phyloP scores from a whole-genome alignment of 2,329 filamentous ascomycete species.

The Pseudogymnoascus sp. region DNA sequence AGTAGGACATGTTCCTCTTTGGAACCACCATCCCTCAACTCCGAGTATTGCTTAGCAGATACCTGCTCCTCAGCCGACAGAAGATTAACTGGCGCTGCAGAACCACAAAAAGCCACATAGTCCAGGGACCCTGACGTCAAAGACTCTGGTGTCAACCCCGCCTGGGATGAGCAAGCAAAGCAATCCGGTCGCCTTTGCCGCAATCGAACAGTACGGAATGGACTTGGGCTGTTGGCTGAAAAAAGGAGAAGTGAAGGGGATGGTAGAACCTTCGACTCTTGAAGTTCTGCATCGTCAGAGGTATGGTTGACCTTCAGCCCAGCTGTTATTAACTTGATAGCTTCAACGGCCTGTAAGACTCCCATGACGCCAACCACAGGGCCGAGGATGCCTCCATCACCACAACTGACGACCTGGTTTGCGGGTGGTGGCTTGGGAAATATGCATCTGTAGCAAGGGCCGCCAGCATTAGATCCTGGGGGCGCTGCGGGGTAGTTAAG shows the following conservation, averaged over 20 bases:
- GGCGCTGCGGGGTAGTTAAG: slow-evolving; percentile 71
- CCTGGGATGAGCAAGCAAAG: slow-evolving; percentile 63
- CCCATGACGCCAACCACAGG: slow-evolving; percentile 93
- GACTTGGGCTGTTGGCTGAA: slow-evolving; percentile 43
- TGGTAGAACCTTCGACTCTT: slow-evolving; percentile 14
- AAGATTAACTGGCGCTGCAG: slow-evolving; percentile 44
- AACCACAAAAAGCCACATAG: slow-evolving; percentile 81
- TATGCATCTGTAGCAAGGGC: slow-evolving; percentile 89
- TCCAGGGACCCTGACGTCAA: slow-evolving; percentile 63
- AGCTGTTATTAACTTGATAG: slow-evolving; percentile 69
- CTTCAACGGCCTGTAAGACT: slow-evolving; percentile 81
- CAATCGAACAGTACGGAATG: slow-evolving; percentile 71
- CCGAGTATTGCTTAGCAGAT: slow-evolving; percentile 51
- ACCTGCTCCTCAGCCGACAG: slow-evolving; percentile 62
- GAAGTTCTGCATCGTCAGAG: slow-evolving; percentile 9
- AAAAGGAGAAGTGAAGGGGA: slow-evolving; percentile 37
- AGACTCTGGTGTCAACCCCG: slow-evolving; percentile 55
- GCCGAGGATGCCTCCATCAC: slow-evolving; percentile 86
- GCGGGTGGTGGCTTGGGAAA: slow-evolving; percentile 83
- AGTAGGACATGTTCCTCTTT: slow-evolving; percentile 51
- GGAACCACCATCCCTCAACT: slow-evolving; percentile 18
- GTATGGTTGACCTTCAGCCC: slow-evolving; percentile 11
- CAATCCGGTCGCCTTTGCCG: slow-evolving; percentile 63
- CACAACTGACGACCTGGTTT: slow-evolving; percentile 75
- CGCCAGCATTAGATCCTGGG: slow-evolving; percentile 50